Evolutionary conservation across 2,329 filamentous ascomycete genomes (phyloP).

Genomic region (Apiospora aurea): DNA sequence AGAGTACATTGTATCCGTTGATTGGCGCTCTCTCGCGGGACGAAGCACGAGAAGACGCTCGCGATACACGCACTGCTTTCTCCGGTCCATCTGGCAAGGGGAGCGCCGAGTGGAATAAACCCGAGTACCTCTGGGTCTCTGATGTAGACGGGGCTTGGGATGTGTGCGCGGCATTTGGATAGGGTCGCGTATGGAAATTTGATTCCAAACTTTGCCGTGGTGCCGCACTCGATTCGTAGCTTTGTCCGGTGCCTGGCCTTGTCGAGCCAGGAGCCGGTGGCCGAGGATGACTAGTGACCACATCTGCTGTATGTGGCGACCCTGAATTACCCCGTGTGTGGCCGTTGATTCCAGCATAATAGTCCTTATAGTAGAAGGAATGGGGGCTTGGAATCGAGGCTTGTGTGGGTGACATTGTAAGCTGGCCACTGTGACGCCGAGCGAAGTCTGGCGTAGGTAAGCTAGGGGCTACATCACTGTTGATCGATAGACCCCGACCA

Average conservation of each 20-base stretch:
- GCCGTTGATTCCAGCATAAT: conserved; percentile 51
- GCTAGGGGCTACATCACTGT: conserved; percentile 67
- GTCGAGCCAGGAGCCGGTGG: conserved; percentile 51
- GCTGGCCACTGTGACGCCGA: conserved; percentile 70
- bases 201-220: conserved; percentile 62
- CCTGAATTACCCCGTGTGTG: conserved; percentile 64
- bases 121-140: conserved; percentile 66
- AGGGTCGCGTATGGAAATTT: conserved; percentile 52
- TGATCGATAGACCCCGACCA: conserved; percentile 66
- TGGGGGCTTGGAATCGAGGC: conserved; percentile 56
- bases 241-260: conserved; percentile 67
- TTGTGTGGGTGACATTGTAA: conserved; percentile 64
- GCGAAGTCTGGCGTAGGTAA: conserved; percentile 72
- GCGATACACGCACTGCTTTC: conserved; percentile 59
- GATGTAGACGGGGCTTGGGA: conserved; percentile 44
- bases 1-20: conserved; percentile 76
- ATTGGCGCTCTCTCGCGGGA: conserved; percentile 63
- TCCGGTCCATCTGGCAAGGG: conserved; percentile 75
- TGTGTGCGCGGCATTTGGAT: conserved; percentile 61
- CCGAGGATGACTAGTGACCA: conserved; percentile 57
- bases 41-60: conserved; percentile 66
- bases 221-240: conserved; percentile 61
- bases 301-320: conserved; percentile 55
- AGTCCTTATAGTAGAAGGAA: conserved; percentile 64
- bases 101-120: conserved; percentile 86